These are phyloP conservation scores for Fusarium sp. DNA, from an alignment of 2,329 filamentous ascomycete species.

Conservation along the genomic window DNA sequence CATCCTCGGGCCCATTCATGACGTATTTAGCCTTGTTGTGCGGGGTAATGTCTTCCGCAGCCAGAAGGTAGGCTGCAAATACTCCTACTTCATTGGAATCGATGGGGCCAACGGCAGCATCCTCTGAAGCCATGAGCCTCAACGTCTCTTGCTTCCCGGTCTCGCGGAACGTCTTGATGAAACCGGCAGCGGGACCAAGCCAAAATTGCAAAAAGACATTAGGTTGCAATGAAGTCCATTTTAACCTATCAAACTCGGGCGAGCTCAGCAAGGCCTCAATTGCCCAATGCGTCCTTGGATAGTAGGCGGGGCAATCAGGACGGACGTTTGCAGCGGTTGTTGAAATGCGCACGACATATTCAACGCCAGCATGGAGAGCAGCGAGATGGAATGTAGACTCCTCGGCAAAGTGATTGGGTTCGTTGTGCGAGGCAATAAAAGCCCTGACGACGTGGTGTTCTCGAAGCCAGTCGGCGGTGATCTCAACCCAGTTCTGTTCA, in stretches of 20 bases:
- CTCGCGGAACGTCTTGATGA: neutral
- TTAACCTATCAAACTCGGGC: accelerated
- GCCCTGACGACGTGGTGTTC: neutral
- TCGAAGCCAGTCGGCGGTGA: neutral
- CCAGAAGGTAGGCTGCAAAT: neutral
- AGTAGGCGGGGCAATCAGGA: neutral
- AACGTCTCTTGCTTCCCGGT: neutral
- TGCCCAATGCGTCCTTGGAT: neutral
- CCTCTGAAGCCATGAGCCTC: neutral
- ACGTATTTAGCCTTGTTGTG: neutral
- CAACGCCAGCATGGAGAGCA: accelerated
- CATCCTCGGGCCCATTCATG: neutral
- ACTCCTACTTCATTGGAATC: neutral
- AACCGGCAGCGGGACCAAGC: neutral
- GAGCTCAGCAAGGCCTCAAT: neutral
- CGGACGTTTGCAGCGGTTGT: neutral
- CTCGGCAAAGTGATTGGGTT: neutral
- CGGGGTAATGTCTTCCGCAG: accelerated
- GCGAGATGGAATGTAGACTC: neutral
- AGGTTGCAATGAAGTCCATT: neutral
- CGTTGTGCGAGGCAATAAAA: neutral
- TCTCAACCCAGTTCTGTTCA: neutral
- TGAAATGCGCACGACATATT: neutral
- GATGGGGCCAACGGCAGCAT: neutral
- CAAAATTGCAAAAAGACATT: neutral